Percentiles rank a stretch among this genome's conserved stretches.
phyloP scores from a whole-genome alignment of 805 yeast genomes.

The Lachancea kluyveri region DNA sequence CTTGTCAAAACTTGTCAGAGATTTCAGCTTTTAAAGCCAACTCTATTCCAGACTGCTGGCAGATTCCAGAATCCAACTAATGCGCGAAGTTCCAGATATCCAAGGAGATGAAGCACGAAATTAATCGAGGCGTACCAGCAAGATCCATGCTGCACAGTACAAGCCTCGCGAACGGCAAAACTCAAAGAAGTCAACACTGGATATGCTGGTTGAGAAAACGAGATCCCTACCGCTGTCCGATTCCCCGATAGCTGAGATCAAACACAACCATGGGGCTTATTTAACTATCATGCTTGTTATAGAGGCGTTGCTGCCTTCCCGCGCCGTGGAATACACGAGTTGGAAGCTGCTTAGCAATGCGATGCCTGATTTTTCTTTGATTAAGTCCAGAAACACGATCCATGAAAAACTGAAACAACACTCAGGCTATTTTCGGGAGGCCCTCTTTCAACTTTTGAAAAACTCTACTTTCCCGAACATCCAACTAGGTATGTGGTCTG shows the following conservation, averaged over 20 bases:
- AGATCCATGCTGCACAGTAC: too few relatives aligned
- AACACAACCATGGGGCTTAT: constrained; percentile 3
- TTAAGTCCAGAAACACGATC: background rate
- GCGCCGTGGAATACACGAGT: background rate
- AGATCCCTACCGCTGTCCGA: constrained; percentile 2
- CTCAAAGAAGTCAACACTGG: background rate
- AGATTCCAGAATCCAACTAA: too few relatives aligned
- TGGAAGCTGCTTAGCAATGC: too few relatives aligned
- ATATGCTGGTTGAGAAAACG: background rate
- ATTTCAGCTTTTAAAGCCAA: too few relatives aligned
- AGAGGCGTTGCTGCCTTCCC: background rate
- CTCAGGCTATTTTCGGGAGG: constrained; percentile 1
- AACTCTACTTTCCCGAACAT: constrained; percentile 2
- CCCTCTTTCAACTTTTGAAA: constrained; percentile 1
- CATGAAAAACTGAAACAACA: background rate
- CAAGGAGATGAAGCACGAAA: too few relatives aligned
- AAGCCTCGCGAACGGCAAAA: background rate
- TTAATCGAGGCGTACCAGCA: too few relatives aligned
- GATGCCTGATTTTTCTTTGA: constrained; percentile 1
- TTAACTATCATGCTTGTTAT: constrained; percentile 1
- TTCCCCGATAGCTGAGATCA: background rate
- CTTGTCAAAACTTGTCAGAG: too few relatives aligned
- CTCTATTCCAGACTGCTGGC: too few relatives aligned
- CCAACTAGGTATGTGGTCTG: constrained; percentile 4
- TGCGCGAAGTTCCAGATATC: too few relatives aligned